phyloP scores from a whole-genome alignment of 192 early-diverging fungal species.

The Phycomyces nitens region DNA sequence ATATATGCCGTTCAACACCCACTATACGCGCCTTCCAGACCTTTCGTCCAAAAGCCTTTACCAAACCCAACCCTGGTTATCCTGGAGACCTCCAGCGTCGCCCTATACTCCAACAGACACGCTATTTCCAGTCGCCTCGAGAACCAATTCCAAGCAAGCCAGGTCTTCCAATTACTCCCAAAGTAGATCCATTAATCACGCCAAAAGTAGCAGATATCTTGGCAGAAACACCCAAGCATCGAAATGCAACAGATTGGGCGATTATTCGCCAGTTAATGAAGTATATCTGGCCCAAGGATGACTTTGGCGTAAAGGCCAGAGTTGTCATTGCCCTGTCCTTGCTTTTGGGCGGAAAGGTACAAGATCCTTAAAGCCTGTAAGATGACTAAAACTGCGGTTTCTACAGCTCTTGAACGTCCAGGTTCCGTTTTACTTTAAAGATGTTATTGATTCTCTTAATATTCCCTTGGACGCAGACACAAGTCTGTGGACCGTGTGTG shows the following conservation, averaged over 20 bases:
- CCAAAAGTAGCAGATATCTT: not conserved
- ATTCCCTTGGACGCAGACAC: slow-evolving; percentile 56
- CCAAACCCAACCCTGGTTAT: too few relatives aligned
- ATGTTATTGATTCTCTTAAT: slow-evolving; percentile 85
- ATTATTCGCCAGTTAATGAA: slow-evolving; percentile 40
- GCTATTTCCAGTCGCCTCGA: too few relatives aligned
- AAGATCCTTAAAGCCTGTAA: slow-evolving; percentile 45
- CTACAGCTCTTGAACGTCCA: slow-evolving; percentile 78
- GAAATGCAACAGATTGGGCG: slow-evolving; percentile 36
- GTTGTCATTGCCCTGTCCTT: slow-evolving; percentile 83
- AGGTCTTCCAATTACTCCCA: too few relatives aligned
- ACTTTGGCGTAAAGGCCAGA: slow-evolving; percentile 76
- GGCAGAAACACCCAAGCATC: slow-evolving; percentile 4
- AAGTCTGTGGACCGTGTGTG: slow-evolving; percentile 73
- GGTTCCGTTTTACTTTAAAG: slow-evolving; percentile 95
- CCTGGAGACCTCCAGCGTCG: too few relatives aligned
- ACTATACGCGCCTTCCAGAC: too few relatives aligned
- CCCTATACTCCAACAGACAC: too few relatives aligned
- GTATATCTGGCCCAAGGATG: slow-evolving; percentile 87
- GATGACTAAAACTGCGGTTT: slow-evolving; percentile 25
- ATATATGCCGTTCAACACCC: too few relatives aligned
- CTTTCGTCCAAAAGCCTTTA: too few relatives aligned
- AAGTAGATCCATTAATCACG: not conserved
- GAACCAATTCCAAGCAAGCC: too few relatives aligned
- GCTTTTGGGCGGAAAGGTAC: slow-evolving; percentile 74